phyloP scores from a whole-genome alignment of 108 stramenopile species.

The Cafeteria roenbergensis region DNA sequence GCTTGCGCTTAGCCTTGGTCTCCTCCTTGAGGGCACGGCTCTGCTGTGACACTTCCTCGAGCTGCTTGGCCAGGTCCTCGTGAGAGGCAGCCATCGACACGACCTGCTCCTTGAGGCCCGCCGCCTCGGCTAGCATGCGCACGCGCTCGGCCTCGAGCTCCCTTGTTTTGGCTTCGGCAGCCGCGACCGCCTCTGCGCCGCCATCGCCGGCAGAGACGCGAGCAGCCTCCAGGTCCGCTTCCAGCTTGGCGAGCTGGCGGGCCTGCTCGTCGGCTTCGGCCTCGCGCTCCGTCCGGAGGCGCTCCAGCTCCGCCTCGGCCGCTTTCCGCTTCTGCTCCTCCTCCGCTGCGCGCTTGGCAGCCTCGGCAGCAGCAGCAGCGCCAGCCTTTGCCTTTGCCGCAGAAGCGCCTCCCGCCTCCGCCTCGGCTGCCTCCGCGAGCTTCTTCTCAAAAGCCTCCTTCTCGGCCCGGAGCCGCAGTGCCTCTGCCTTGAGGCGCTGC shows the following conservation, averaged over 20 bases:
- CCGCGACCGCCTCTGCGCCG: not conserved
- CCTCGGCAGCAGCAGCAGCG: no score
- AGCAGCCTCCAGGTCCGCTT: not conserved
- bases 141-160: constrained; percentile 1
- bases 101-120: not conserved
- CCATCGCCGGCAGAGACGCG: not conserved
- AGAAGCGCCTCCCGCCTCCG: no score
- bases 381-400: no score
- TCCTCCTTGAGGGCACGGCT: not conserved
- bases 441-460: not conserved
- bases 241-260: not conserved
- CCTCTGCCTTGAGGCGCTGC: constrained; percentile 1
- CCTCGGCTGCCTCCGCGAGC: not conserved
- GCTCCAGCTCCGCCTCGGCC: not conserved
- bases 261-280: not conserved
- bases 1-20: not conserved
- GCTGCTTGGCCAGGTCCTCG: not conserved
- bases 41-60: not conserved
- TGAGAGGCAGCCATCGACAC: not conserved
- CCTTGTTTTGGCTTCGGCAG: no score
- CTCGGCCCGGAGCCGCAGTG: not conserved
- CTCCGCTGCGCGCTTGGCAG: no score
- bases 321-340: no score
- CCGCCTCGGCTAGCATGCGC: not conserved
- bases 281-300: not conserved